These are phyloP conservation scores for Coemansia sp. DNA, from an alignment of 192 early-diverging fungal genomes.

Conservation along the genomic window DNA sequence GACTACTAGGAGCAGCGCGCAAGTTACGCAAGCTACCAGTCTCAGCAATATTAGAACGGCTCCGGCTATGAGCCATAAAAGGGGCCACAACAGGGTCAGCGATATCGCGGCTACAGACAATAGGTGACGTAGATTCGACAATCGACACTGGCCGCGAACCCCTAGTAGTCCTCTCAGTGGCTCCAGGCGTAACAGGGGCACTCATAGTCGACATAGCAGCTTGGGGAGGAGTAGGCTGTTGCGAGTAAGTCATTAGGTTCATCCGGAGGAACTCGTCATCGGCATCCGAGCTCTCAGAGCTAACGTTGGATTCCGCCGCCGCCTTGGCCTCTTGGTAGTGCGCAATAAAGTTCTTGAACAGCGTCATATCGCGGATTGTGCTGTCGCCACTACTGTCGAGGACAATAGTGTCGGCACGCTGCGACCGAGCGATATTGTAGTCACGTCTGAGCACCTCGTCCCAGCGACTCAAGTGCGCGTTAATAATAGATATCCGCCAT, in stretches of 20 bases:
- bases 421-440: constrained; percentile 50
- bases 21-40: constrained; percentile 47
- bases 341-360: constrained; percentile 37
- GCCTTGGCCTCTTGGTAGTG: constrained; percentile 37
- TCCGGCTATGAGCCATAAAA: constrained; percentile 29
- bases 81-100: constrained; percentile 4
- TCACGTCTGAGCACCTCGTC: constrained; percentile 41
- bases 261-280: constrained; percentile 38
- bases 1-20: constrained; percentile 15
- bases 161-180: neutral
- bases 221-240: neutral
- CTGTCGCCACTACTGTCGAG: constrained; percentile 39
- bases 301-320: neutral
- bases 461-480: constrained; percentile 45
- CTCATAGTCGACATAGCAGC: constrained; percentile 1
- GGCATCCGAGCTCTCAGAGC: constrained; percentile 18
- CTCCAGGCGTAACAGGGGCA: constrained; percentile 31
- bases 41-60: constrained; percentile 43
- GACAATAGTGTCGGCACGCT: constrained; percentile 20
- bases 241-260: constrained; percentile 33
- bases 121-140: neutral
- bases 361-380: constrained; percentile 20
- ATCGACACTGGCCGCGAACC: constrained; percentile 5
- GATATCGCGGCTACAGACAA: neutral
- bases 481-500: constrained; percentile 29